Evolutionary conservation across 805 yeast species (phyloP).

Genomic region (Peterozyma xylosa): DNA sequence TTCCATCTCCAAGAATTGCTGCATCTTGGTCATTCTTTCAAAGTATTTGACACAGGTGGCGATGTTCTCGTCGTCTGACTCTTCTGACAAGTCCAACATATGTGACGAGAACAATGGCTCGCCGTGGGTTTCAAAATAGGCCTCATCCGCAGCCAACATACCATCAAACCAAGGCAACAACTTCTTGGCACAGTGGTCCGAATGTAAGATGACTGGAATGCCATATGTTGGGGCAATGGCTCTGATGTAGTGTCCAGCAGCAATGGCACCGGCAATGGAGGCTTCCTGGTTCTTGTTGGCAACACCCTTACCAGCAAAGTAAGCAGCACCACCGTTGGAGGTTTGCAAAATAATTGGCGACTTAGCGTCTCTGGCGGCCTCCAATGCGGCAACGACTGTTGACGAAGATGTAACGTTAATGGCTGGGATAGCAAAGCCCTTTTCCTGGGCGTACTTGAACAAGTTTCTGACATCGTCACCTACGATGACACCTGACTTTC

Average conservation of each 20-base stretch:
- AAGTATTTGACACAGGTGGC: conserved; percentile 91
- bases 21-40: conserved; percentile 85
- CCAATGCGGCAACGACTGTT: conserved; percentile 92
- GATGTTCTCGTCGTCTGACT: conserved; percentile 93
- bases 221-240: conserved; percentile 94
- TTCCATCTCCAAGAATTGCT: conserved; percentile 99
- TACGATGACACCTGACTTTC: conserved; percentile 97
- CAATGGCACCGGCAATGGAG: conserved; percentile 88
- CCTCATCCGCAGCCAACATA: conserved; percentile 95
- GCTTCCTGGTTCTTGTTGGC: conserved; percentile 90
- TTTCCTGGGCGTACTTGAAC: conserved; percentile 87
- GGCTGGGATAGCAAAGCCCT: conserved; percentile 96
- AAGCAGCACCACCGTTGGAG: conserved; percentile 99
- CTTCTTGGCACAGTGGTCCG: conserved; percentile 99
- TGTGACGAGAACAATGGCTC: conserved; percentile 98
- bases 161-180: conserved; percentile 98
- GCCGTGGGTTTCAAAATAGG: conserved; percentile 75
- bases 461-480: conserved; percentile 90
- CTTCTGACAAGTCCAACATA: conserved; percentile 98
- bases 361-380: conserved; percentile 92
- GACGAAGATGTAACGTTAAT: conserved; percentile 97
- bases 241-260: conserved; percentile 98
- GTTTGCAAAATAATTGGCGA: conserved; percentile 96
- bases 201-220: conserved; percentile 93
- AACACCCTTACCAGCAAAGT: conserved; percentile 99